Base-by-base conservation (phyloP, 2,329 filamentous ascomycete species). In the Arthrobotrys megalospora region DNA sequence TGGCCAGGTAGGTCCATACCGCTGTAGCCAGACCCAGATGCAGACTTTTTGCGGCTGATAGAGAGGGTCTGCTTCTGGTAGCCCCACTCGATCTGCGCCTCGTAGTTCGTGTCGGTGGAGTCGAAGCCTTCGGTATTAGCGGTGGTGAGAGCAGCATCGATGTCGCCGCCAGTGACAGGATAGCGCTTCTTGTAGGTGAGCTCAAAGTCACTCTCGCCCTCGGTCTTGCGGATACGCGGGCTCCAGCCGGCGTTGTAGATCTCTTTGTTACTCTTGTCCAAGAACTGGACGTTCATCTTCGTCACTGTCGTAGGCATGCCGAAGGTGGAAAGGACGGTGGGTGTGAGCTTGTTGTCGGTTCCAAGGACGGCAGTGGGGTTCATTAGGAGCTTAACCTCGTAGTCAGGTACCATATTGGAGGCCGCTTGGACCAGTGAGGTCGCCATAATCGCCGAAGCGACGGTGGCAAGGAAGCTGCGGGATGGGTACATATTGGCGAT, bases 131-230 rank as follows among this genome's bases (percentile, higher is more conserved):
- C 83, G 1, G 78, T 72, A 36, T 82, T 81, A 50, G 84, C 84
- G 14, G 73, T 80, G 24, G 76, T 82, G 24, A 84, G 81, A 32
- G 83, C 81, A 43, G 80, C 81, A 45, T 83, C 79, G 75, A 84
- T 82, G 36, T 83, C 79, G 43, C 80, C 81, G 43, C 79, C 79
- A 19, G 50, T 69, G 63, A 84, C 82, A 19, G 80, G 32, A 79
- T 84, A 84, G 14, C 84, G 82, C 80, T 84, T 84, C 81, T 85
- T 85, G 80, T 84, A 85, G 3, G 84, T 85, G n/a, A 85, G 80
- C 80, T 85, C 84, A 55, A 84, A 83, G 16, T 82, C 80, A 47
- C 72, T 66, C 43, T 83, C 80, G 60, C 80, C 81, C 76, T 85
- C 83, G 4, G 69, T 82, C 67, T 84, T 85, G 79, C 84, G 84